These are phyloP conservation scores for Aspergillus sclerotialis DNA, from an alignment of 2,329 filamentous ascomycete genomes.

Conservation along the genomic window DNA sequence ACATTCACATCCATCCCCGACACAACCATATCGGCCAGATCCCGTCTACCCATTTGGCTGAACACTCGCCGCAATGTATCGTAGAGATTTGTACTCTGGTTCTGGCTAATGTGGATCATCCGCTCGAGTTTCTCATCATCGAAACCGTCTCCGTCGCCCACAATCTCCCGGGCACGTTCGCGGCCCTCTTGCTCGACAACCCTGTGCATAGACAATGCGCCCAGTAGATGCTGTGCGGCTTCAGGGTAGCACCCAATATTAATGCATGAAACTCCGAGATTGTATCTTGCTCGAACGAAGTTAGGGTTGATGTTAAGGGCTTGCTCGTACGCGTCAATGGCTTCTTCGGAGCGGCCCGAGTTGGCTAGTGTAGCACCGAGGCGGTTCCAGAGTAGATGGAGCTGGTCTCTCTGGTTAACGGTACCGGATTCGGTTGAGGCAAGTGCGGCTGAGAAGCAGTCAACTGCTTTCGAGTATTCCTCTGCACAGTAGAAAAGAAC, in stretches of 20 bases:
- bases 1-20: constrained; percentile 83
- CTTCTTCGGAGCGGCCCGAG: constrained; percentile 86
- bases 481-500: constrained; percentile 97
- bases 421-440: constrained; percentile 76
- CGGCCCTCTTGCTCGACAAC: constrained; percentile 80
- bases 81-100: constrained; percentile 93
- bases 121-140: constrained; percentile 71
- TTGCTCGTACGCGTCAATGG: constrained; percentile 92
- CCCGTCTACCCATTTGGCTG: constrained; percentile 84
- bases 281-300: constrained; percentile 95
- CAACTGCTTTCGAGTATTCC: constrained; percentile 96
- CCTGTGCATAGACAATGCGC: constrained; percentile 92
- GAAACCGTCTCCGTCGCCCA: constrained; percentile 52
- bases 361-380: constrained; percentile 94
- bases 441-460: constrained; percentile 92
- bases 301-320: constrained; percentile 86
- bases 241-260: constrained; percentile 94
- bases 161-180: constrained; percentile 74
- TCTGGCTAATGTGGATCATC: constrained; percentile 73
- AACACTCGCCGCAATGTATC: constrained; percentile 94
- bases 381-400: constrained; percentile 95
- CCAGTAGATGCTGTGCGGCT: constrained; percentile 85
- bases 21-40: constrained; percentile 80
- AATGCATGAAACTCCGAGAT: constrained; percentile 92
- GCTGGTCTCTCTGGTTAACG: constrained; percentile 75